Base-by-base conservation (phyloP, 345 rosid genomes). In the Acer campestre region DNA sequence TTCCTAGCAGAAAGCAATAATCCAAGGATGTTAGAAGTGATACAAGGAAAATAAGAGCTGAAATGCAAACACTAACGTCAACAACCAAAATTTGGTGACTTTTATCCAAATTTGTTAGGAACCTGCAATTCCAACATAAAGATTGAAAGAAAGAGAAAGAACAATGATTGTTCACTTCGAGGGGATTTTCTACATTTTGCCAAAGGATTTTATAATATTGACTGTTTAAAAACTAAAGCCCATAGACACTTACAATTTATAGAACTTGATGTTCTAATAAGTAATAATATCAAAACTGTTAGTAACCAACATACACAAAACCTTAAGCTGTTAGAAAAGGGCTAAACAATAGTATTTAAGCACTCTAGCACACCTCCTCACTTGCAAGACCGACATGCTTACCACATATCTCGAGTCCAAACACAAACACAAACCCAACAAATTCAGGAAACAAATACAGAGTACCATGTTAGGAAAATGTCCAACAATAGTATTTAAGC, bases 1-100 rank as follows among this genome's bases (percentile, higher is more conserved):
- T 91, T 97, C 98, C 99, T 96, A 78, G 23, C 59, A 82, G 67
- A 25, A 62, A 70, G 35, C 75, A 78, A 44, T 31, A 77, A 70
- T 70, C 5, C 51, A 13, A 23, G 49, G n/a, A 64, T 27, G 59
- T 23, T 51, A 74, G 16, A 74, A 4, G 14, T 10, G 10, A 10
- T 74, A 61, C 18, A 14, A 40, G 38, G 67, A 29, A 61, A 73
- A 23, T 4, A 23, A 61, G 1, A 73, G 14, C 14, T 38, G 3
- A 7, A 12, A 42, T 4, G 44, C 22, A 14, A 61, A 48, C 20
- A 35, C 62, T 73, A 38, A 1, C 40, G 1, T 73, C 18, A 2
- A 14, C 55, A n/a, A 49, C 55, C 42, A 7, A 2, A 20, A 27
- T 17, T 16, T 49, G n/a, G n/a, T 2, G 22, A 46, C 13, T 7